phyloP scores from a whole-genome alignment of 306 rosid species.

The Ormosia semicastrata region DNA sequence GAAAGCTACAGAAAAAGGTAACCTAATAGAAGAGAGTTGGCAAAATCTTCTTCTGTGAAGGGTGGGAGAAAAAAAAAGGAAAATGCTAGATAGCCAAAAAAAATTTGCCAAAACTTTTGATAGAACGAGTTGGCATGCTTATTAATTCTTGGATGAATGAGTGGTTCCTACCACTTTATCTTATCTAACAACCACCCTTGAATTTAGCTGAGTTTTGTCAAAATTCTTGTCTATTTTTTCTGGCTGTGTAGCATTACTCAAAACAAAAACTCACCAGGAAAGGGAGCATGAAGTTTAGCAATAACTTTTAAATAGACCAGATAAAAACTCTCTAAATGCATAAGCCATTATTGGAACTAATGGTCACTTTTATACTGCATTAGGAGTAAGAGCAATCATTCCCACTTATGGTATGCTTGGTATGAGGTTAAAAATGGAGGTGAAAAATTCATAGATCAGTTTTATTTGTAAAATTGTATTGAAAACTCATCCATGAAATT shows the following conservation, averaged over 20 bases:
- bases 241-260: background rate
- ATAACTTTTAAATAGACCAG: background rate
- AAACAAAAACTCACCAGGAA: background rate
- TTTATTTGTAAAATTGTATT: no score
- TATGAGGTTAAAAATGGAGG: no score
- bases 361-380: background rate
- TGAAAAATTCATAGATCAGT: no score
- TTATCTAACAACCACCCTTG: background rate
- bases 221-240: background rate
- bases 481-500: no score
- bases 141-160: background rate
- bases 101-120: background rate
- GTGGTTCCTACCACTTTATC: background rate
- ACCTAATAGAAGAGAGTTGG: background rate
- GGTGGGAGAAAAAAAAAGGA: background rate
- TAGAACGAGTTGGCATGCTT: background rate
- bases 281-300: background rate
- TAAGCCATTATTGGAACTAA: background rate
- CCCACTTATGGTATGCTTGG: background rate
- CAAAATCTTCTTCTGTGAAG: conserved; percentile 12
- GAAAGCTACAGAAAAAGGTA: background rate
- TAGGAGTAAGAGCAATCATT: background rate
- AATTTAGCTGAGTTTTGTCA: background rate
- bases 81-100: background rate
- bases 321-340: background rate